Evolutionary conservation across 495 filamentous ascomycete species (phyloP).

Genomic region (Penicillium riverlandense): DNA sequence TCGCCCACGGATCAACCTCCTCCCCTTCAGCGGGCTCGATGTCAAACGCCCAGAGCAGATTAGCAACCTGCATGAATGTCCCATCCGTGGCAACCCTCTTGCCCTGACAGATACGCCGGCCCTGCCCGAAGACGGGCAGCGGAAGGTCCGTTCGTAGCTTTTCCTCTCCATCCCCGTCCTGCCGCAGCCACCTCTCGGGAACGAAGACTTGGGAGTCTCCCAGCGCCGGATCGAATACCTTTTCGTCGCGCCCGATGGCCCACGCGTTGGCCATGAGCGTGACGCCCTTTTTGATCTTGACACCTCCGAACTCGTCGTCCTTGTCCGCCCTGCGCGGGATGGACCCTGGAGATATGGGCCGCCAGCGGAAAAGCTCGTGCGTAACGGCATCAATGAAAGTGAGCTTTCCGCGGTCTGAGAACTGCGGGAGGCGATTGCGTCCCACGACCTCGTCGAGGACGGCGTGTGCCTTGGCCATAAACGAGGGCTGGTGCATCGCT

Average conservation of each 20-base stretch:
- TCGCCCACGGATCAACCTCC: constrained; percentile 20
- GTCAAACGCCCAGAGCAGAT: constrained; percentile 25
- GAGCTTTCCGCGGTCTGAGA: too few relatives aligned
- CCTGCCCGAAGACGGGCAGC: constrained; percentile 23
- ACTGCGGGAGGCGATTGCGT: too few relatives aligned
- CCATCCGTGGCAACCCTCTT: constrained; percentile 22
- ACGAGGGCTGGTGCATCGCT: too few relatives aligned
- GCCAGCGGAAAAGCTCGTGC: constrained; percentile 31
- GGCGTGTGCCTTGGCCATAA: too few relatives aligned
- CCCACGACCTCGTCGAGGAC: too few relatives aligned
- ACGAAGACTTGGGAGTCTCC: constrained; percentile 12
- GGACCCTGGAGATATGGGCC: constrained; percentile 21
- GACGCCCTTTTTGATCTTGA: too few relatives aligned
- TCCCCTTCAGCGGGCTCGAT: constrained; percentile 12
- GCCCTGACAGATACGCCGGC: constrained; percentile 22
- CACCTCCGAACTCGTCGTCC: too few relatives aligned
- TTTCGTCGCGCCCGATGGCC: too few relatives aligned
- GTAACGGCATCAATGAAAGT: constrained; percentile 23
- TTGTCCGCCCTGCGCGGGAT: constrained; percentile 18
- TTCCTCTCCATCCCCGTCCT: not conserved
- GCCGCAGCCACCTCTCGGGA: constrained; percentile 19
- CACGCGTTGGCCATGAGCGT: too few relatives aligned
- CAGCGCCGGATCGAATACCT: too few relatives aligned
- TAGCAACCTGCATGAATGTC: constrained; percentile 20
- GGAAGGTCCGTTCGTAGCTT: constrained; percentile 18